phyloP scores from a whole-genome alignment of 2,329 filamentous ascomycete species.

The Ceratocystis diversiconidia region DNA sequence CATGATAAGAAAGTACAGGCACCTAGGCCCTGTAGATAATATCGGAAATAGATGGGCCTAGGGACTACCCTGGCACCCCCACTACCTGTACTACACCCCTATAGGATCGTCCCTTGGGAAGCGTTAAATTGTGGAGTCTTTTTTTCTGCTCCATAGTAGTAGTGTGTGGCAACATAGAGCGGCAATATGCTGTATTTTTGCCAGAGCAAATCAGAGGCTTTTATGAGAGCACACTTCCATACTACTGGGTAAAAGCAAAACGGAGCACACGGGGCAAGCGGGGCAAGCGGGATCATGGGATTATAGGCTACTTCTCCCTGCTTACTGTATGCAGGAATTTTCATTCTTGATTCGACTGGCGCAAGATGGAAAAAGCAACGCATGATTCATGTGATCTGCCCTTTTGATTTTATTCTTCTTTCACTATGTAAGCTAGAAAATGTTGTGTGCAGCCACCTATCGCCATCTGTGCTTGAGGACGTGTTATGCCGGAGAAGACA shows the following conservation, averaged over 20 bases:
- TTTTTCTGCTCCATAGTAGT: neutral
- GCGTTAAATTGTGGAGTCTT: constrained; percentile 1
- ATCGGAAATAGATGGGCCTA: too few relatives aligned
- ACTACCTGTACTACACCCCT: neutral
- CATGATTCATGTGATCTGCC: neutral
- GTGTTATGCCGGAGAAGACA: too few relatives aligned
- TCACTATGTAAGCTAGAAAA: neutral
- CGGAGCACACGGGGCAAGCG: neutral
- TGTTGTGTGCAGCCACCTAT: too few relatives aligned
- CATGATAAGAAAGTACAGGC: neutral
- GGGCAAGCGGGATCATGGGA: neutral
- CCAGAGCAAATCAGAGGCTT: neutral
- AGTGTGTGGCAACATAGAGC: too few relatives aligned
- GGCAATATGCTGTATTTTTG: neutral
- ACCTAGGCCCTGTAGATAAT: neutral
- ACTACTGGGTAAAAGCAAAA: neutral
- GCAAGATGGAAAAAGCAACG: too few relatives aligned
- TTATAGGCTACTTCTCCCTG: neutral
- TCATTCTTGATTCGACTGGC: neutral
- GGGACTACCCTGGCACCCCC: neutral
- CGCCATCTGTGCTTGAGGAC: too few relatives aligned
- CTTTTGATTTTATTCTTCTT: neutral
- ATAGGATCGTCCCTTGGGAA: neutral
- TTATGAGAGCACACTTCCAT: neutral
- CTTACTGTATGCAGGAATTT: neutral